Percentiles rank a stretch among this genome's conserved stretches.
Conservation (phyloP, 2,329 filamentous ascomycete genomes). For the Fusarium nelsonii region DNA sequence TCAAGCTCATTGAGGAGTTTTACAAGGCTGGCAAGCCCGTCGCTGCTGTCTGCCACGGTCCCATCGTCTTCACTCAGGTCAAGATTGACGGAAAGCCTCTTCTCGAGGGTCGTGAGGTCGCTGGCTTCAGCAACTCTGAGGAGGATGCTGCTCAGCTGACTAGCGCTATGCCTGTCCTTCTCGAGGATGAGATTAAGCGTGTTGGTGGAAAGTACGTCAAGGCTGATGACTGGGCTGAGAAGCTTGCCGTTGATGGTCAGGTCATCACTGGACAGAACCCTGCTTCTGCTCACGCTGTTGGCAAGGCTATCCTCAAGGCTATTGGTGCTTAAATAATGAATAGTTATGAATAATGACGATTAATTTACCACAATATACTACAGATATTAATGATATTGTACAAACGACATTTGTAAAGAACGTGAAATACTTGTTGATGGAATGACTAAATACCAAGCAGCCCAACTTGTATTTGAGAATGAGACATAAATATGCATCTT, state of each 20-base stretch:
- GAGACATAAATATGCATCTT: too few species aligned
- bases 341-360: slow-evolving; percentile 9
- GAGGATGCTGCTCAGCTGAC: slow-evolving; percentile 61
- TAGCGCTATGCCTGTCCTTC: slow-evolving; percentile 68
- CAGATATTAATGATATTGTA: too few species aligned
- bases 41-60: slow-evolving; percentile 77
- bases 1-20: slow-evolving; percentile 73
- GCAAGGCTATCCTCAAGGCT: slow-evolving; percentile 63
- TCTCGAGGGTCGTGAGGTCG: slow-evolving; percentile 68
- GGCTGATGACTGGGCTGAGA: slow-evolving; percentile 64
- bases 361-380: background rate
- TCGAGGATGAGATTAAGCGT: slow-evolving; percentile 67
- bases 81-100: slow-evolving; percentile 66
- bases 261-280: slow-evolving; percentile 72
- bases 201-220: slow-evolving; percentile 68
- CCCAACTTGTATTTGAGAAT: too few species aligned
- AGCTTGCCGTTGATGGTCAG: slow-evolving; percentile 64
- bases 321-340: slow-evolving; percentile 48
- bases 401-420: too few species aligned
- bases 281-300: slow-evolving; percentile 63
- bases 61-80: slow-evolving; percentile 71
- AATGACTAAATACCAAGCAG: too few species aligned
- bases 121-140: slow-evolving; percentile 72
- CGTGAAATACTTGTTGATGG: too few species aligned
- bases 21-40: slow-evolving; percentile 71